Evolutionary conservation across 139 green algal species (phyloP).

Genomic region (Chlamydomonas sp.): DNA sequence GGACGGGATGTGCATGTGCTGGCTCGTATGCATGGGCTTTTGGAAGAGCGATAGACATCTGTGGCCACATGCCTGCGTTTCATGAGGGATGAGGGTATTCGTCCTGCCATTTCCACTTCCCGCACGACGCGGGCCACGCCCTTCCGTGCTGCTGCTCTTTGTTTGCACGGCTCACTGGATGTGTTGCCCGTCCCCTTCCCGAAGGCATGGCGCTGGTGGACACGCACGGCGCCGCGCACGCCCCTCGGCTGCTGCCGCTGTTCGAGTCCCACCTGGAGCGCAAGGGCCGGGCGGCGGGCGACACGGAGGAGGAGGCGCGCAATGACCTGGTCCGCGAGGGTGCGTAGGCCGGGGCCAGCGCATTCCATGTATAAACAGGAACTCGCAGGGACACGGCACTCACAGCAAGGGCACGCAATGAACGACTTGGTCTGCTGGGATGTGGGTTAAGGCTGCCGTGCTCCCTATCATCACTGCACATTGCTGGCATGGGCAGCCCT

Average conservation of each 20-base stretch:
- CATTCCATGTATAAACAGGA: background rate
- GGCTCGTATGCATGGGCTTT: too few relatives aligned
- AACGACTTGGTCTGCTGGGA: too few relatives aligned
- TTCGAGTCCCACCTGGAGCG: constrained; percentile 90
- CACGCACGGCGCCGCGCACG: constrained; percentile 64
- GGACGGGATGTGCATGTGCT: too few relatives aligned
- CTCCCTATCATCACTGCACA: too few relatives aligned
- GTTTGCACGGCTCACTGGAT: background rate
- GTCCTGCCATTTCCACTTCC: too few relatives aligned
- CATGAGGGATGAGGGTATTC: too few relatives aligned
- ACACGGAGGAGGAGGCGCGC: constrained; percentile 56
- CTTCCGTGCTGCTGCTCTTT: background rate
- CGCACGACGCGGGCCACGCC: too few relatives aligned
- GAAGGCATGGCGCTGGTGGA: constrained; percentile 79
- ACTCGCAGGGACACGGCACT: background rate
- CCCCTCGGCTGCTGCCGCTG: constrained; percentile 83
- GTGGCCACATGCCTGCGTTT: too few relatives aligned
- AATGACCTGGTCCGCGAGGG: constrained; percentile 91
- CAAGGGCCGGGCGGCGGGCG: constrained; percentile 32
- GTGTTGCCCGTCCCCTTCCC: background rate
- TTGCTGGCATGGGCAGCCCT: too few relatives aligned
- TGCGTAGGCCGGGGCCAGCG: background rate
- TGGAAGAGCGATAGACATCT: too few relatives aligned
- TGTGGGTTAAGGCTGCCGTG: too few relatives aligned
- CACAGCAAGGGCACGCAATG: too few relatives aligned